A percentile compares a stretch with the other conserved stretches of the same genome.
Conservation (phyloP, 108 stramenopile species). For the Fistulifera pelliculosa region DNA sequence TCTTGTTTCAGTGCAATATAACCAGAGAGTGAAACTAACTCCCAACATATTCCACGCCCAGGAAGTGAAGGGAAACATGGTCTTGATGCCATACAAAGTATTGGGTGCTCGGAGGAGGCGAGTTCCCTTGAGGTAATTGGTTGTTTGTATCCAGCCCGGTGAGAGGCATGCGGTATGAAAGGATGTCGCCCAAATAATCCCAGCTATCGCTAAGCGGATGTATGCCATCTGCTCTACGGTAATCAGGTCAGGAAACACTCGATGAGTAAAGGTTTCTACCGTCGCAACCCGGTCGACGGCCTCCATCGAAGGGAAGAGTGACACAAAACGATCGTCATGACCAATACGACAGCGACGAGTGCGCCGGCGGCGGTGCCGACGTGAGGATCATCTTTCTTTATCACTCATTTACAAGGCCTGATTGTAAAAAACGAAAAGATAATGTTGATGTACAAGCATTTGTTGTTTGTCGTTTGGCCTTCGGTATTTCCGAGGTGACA, state of each 20-base stretch:
- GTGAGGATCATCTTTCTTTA: constrained; percentile 5
- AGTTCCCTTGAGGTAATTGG: constrained; percentile 3
- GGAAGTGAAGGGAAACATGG: constrained; percentile 57
- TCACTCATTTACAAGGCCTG: too few relatives aligned
- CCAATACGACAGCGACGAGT: constrained; percentile 31
- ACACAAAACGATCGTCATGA: constrained; percentile 19
- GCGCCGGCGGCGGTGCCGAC: constrained; percentile 45
- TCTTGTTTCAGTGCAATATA: constrained; percentile 22
- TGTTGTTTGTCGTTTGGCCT: too few relatives aligned
- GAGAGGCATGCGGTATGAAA: constrained; percentile 9
- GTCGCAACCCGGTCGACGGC: constrained; percentile 50
- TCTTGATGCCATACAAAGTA: constrained; percentile 16
- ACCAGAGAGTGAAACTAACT: constrained; percentile 38
- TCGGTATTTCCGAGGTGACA: too few relatives aligned
- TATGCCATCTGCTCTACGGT: constrained; percentile 30
- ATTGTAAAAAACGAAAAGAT: too few relatives aligned
- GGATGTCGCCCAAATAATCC: constrained; percentile 18
- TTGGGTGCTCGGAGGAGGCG: background rate
- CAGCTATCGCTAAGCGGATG: constrained; percentile 30
- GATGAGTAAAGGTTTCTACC: constrained; percentile 38
- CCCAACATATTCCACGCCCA: constrained; percentile 70
- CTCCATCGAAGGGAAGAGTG: constrained; percentile 34
- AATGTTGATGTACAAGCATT: too few relatives aligned
- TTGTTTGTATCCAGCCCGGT: constrained; percentile 2
- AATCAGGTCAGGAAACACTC: constrained; percentile 37